These are phyloP conservation scores for Dillenia suffruticosa DNA, from an alignment of 164 flowering plant species.

Conservation along the genomic window DNA sequence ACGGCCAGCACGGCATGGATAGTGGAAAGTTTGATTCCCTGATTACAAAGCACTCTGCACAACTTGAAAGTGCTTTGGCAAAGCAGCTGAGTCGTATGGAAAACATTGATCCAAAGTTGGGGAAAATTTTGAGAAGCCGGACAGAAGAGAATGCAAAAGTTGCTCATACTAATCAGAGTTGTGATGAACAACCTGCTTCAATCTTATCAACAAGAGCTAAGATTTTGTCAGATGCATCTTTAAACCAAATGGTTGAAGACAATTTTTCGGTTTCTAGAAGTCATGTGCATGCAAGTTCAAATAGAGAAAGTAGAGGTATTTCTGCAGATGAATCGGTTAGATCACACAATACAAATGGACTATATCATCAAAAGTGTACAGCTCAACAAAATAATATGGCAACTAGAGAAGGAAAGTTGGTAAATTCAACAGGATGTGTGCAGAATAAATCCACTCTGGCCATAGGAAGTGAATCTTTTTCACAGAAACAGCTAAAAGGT, in stretches of 20 bases:
- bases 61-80: conserved; percentile 10
- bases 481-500: conserved; percentile 18
- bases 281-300: conserved; percentile 7
- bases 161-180: background rate
- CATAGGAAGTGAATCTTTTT: conserved; percentile 13
- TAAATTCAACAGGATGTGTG: background rate
- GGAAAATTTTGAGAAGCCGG: conserved; percentile 8
- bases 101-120: conserved; percentile 12
- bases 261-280: conserved; percentile 7
- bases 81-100: conserved; percentile 10
- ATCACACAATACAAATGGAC: conserved; percentile 9
- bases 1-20: conserved; percentile 6
- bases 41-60: conserved; percentile 6
- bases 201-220: conserved; percentile 5
- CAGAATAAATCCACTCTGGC: conserved; percentile 11
- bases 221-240: conserved; percentile 11
- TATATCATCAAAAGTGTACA: background rate
- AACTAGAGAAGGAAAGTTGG: background rate
- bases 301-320: conserved; percentile 12
- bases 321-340: background rate
- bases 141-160: conserved; percentile 3
- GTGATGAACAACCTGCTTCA: background rate
- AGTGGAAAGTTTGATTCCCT: conserved; percentile 4
- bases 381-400: conserved; percentile 4
- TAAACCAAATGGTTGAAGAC: background rate